These are phyloP conservation scores for Colletotrichum orbiculare DNA, from an alignment of 2,329 filamentous ascomycete genomes.

Conservation along the genomic window DNA sequence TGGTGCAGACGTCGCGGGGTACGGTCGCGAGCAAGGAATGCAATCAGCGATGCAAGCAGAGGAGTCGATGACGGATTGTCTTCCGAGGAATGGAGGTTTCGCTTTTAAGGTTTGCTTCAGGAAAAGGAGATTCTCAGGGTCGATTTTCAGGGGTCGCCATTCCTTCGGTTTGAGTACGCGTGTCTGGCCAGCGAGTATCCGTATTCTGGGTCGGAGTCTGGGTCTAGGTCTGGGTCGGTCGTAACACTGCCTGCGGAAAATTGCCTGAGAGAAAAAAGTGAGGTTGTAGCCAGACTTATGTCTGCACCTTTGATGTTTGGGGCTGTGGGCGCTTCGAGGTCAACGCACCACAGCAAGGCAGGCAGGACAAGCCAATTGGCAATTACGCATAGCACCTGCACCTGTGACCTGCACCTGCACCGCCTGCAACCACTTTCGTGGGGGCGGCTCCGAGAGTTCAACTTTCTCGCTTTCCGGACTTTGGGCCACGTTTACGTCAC, in stretches of 20 bases:
- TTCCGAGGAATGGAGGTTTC: slow-evolving; percentile 2
- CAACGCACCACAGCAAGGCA: slow-evolving; percentile 6
- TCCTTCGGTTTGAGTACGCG: slow-evolving; percentile 26
- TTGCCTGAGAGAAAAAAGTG: too few relatives aligned
- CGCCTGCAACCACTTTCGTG: background rate
- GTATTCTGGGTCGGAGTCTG: background rate
- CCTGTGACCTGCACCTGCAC: slow-evolving; percentile 4
- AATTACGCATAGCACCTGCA: background rate
- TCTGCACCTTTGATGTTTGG: background rate
- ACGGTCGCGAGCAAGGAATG: background rate
- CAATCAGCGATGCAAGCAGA: slow-evolving; percentile 13
- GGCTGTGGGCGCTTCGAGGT: slow-evolving; percentile 10
- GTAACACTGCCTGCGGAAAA: too few relatives aligned
- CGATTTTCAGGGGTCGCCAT: slow-evolving; percentile 35
- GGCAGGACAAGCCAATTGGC: too few relatives aligned
- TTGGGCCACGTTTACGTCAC: slow-evolving; percentile 29
- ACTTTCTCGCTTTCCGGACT: slow-evolving; percentile 10
- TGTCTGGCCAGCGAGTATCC: slow-evolving; percentile 20
- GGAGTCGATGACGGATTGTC: background rate
- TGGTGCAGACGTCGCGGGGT: background rate
- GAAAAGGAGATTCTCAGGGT: slow-evolving; percentile 30
- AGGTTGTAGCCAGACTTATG: too few relatives aligned
- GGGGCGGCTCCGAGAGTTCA: background rate
- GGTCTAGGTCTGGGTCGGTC: too few relatives aligned
- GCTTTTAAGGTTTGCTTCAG: slow-evolving; percentile 6